Evolutionary conservation across 805 yeast species (phyloP).

Genomic region (Yarrowia sp.): DNA sequence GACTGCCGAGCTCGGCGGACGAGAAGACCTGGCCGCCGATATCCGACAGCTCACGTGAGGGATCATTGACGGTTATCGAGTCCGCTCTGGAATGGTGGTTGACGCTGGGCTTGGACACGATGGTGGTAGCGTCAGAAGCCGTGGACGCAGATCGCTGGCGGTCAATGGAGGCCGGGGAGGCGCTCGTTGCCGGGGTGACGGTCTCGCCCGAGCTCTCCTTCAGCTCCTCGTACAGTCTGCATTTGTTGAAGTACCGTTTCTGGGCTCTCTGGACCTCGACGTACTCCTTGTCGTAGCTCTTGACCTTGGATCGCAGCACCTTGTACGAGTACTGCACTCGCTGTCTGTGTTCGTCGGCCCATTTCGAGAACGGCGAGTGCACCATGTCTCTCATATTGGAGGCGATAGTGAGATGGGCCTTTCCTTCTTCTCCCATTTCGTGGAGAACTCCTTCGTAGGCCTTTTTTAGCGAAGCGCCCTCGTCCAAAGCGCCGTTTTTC

Average conservation of each 20-base stretch:
- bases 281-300: conserved; percentile 58
- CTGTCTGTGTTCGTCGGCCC: conserved; percentile 76
- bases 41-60: conserved; percentile 32
- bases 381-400: conserved; percentile 66
- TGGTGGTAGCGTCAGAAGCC: conserved; percentile 35
- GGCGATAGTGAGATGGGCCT: conserved; percentile 66
- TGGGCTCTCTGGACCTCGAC: conserved; percentile 63
- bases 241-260: conserved; percentile 76
- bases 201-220: conserved; percentile 12
- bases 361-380: conserved; percentile 70
- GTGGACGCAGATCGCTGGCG: conserved; percentile 21
- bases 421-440: conserved; percentile 66
- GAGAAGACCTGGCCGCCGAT: conserved; percentile 49
- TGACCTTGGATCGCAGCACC: conserved; percentile 59
- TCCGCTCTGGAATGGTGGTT: neutral
- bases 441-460: conserved; percentile 64
- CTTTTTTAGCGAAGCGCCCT: conserved; percentile 69
- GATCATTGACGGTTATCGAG: conserved; percentile 27
- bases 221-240: conserved; percentile 70
- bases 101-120: neutral
- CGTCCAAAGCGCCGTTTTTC: conserved; percentile 53
- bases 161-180: conserved; percentile 10
- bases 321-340: conserved; percentile 68
- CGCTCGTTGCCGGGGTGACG: conserved; percentile 8
- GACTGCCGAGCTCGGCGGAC: conserved; percentile 54